Evolutionary conservation across 192 early-diverging fungal species (phyloP).

Genomic region (Diversispora eburnea): DNA sequence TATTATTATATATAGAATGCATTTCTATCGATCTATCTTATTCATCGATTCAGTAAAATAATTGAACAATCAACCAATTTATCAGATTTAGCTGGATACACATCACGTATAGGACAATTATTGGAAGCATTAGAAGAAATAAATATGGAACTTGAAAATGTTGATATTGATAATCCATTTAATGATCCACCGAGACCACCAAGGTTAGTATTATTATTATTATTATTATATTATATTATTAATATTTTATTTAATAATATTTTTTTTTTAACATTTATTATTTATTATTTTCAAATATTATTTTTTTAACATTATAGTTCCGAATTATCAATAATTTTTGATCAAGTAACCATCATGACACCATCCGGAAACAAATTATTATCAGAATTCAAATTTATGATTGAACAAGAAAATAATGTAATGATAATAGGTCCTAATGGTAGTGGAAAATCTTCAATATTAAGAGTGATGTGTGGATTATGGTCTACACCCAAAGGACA

Average conservation of each 20-base stretch:
- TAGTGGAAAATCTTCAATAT: conserved; percentile 77
- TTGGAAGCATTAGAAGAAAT: conserved; percentile 66
- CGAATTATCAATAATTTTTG: conserved; percentile 34
- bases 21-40: conserved; percentile 83
- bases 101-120: conserved; percentile 75
- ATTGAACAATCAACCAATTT: conserved; percentile 66
- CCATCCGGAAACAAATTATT: conserved; percentile 39
- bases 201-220: conserved; percentile 22
- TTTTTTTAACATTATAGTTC: conserved; percentile 13
- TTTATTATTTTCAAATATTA: background rate
- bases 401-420: conserved; percentile 56
- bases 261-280: background rate
- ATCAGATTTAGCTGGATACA: conserved; percentile 79
- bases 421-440: conserved; percentile 77
- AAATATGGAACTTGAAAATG: conserved; percentile 45
- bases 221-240: background rate
- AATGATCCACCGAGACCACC: conserved; percentile 31
- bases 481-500: conserved; percentile 62
- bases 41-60: conserved; percentile 69
- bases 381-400: conserved; percentile 42
- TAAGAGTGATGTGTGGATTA: conserved; percentile 72
- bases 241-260: background rate
- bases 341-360: conserved; percentile 34
- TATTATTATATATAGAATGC: conserved; percentile 46
- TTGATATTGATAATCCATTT: conserved; percentile 46